A percentile compares a stretch with the other conserved stretches of the same genome.
Evolutionary conservation across 257 asterid species (phyloP).

Genomic region (Nicotiana attenuata): DNA sequence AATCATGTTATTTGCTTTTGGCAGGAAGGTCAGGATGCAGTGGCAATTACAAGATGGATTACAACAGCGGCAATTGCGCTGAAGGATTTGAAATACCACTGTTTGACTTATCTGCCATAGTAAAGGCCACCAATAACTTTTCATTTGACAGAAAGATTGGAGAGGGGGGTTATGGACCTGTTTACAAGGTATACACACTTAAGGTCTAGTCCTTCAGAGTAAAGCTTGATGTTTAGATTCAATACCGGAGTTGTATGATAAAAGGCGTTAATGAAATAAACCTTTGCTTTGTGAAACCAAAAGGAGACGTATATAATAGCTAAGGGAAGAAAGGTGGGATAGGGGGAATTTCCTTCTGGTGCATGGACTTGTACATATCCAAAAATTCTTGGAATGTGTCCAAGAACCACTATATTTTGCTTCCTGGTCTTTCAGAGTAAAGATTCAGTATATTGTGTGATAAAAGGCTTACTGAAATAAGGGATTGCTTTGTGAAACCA

Average conservation of each 20-base stretch:
- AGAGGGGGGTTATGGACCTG: slow-evolving; percentile 61
- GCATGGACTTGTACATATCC: background rate
- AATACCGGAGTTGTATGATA: background rate
- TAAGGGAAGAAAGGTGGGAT: background rate
- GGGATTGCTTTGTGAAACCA: background rate
- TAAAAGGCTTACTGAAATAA: background rate
- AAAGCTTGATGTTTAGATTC: background rate
- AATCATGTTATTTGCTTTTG: background rate
- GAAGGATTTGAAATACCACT: slow-evolving; percentile 35
- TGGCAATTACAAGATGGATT: background rate
- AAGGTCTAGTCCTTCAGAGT: background rate
- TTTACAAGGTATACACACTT: slow-evolving; percentile 44
- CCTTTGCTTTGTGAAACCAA: background rate
- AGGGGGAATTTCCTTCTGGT: background rate
- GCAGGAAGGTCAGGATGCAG: background rate
- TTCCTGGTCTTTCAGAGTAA: background rate
- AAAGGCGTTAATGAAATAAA: background rate
- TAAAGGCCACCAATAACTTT: slow-evolving; percentile 38
- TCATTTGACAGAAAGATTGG: slow-evolving; percentile 38
- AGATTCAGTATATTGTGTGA: background rate
- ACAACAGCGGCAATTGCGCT: background rate
- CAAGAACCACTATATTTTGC: no score
- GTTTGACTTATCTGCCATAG: slow-evolving; percentile 26
- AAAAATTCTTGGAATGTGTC: no score
- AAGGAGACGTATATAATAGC: background rate